Evolutionary conservation across 176 grass and related monocot genomes (phyloP).

Genomic region (Paspalum vaginatum): DNA sequence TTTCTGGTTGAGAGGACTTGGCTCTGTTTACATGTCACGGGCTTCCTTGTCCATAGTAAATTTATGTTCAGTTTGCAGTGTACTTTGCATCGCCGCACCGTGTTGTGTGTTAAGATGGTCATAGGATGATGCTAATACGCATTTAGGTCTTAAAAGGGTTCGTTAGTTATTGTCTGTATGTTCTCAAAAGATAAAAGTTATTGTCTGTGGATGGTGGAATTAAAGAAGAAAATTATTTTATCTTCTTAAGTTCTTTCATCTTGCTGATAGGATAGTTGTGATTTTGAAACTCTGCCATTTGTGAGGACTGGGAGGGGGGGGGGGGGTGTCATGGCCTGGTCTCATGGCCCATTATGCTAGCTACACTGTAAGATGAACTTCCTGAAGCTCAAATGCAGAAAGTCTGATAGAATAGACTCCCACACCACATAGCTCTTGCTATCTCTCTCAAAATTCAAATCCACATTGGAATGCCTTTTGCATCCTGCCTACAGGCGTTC

Average conservation of each 20-base stretch:
- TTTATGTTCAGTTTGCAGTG: constrained; percentile 31
- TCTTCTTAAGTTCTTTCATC: neutral
- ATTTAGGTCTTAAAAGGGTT: too few relatives aligned
- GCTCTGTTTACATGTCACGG: neutral
- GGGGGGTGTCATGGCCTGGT: neutral
- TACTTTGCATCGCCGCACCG: neutral
- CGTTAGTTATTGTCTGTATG: neutral
- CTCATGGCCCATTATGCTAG: neutral
- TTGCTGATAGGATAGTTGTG: neutral
- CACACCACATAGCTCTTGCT: too few relatives aligned
- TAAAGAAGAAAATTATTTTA: constrained; percentile 10
- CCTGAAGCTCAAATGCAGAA: neutral
- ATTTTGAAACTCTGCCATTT: neutral
- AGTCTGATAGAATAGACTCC: neutral
- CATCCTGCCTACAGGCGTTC: too few relatives aligned
- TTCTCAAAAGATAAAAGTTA: neutral
- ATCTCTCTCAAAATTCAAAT: too few relatives aligned
- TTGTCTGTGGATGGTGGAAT: constrained; percentile 20
- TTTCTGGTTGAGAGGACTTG: neutral
- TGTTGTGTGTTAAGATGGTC: constrained; percentile 17
- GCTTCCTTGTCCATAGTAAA: constrained; percentile 33
- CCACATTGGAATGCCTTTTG: too few relatives aligned
- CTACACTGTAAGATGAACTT: neutral
- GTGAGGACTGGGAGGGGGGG: neutral
- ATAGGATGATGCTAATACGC: constrained; percentile 11